These are phyloP conservation scores for Apiospora hydei DNA, from an alignment of 2,329 filamentous ascomycete genomes.

Conservation along the genomic window DNA sequence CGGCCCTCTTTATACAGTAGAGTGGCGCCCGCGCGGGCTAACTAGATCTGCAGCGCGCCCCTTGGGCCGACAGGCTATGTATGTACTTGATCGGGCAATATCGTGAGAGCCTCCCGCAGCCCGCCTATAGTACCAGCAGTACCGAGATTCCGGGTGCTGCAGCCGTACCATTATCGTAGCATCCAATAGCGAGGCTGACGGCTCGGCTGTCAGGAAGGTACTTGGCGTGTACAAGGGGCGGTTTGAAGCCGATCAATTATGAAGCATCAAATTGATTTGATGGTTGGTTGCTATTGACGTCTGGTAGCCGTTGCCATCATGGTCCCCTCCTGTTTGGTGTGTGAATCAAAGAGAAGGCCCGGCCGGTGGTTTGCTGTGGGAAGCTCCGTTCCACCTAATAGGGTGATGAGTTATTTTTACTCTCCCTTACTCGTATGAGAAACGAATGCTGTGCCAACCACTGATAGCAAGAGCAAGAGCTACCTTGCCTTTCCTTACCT, in stretches of 20 bases:
- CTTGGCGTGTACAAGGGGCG: slow-evolving; percentile 5
- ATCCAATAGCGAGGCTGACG: slow-evolving; percentile 9
- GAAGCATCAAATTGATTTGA: background rate
- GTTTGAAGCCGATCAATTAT: background rate
- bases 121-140: slow-evolving; percentile 8
- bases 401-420: slow-evolving; percentile 23
- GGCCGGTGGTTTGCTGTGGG: background rate
- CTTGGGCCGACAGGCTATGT: background rate
- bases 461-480: slow-evolving; percentile 2
- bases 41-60: slow-evolving; percentile 3
- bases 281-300: background rate
- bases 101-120: slow-evolving; percentile 18
- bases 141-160: slow-evolving; percentile 23
- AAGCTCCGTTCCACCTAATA: slow-evolving; percentile 16
- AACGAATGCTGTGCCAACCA: slow-evolving; percentile 12
- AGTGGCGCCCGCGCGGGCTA: slow-evolving; percentile 9
- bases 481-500: background rate
- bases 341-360: background rate
- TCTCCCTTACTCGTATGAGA: slow-evolving; percentile 16
- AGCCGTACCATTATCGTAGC: slow-evolving; percentile 25
- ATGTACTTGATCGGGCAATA: slow-evolving; percentile 3
- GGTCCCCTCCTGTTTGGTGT: background rate
- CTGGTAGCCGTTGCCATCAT: background rate
- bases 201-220: slow-evolving; percentile 8
- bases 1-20: slow-evolving; percentile 22